These are phyloP conservation scores for Craterostigma plantagineum DNA, from an alignment of 257 asterid species.

Conservation along the genomic window DNA sequence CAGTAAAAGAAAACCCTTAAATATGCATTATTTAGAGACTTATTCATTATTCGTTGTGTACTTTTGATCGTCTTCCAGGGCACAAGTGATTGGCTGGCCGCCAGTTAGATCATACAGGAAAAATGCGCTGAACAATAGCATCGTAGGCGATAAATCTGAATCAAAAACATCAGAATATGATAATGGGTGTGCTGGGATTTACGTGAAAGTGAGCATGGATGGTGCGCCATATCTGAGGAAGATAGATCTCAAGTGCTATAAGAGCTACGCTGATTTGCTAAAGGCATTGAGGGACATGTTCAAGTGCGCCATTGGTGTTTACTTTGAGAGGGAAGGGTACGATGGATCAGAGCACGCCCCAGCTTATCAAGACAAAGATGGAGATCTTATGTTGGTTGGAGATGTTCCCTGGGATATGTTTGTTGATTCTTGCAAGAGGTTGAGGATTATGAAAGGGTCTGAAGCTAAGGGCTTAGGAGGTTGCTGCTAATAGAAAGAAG, in stretches of 20 bases:
- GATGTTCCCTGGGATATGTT: constrained; percentile 99
- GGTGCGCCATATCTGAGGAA: constrained; percentile 91
- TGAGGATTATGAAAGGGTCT: constrained; percentile 63
- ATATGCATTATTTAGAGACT: not conserved
- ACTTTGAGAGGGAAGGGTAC: constrained; percentile 66
- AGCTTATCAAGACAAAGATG: constrained; percentile 86
- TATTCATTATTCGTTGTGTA: not conserved
- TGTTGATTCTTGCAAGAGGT: constrained; percentile 50
- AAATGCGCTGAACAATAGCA: constrained; percentile 22
- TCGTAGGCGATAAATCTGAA: too few relatives aligned
- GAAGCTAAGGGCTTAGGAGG: constrained; percentile 57
- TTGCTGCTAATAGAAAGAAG: too few relatives aligned
- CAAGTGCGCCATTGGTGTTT: constrained; percentile 63
- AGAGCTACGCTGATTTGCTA: constrained; percentile 48
- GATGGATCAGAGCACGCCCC: constrained; percentile 59
- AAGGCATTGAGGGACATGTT: constrained; percentile 63
- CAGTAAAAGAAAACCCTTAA: not conserved
- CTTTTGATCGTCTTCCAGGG: constrained; percentile 12
- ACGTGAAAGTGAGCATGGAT: constrained; percentile 91
- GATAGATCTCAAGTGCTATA: constrained; percentile 51
- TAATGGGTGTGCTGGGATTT: constrained; percentile 49
- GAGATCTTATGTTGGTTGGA: constrained; percentile 97
- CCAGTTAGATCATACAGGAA: constrained; percentile 76
- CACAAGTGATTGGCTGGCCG: constrained; percentile 88
- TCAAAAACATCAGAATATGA: constrained; percentile 24